Evolutionary conservation across 345 rosid genomes (phyloP), one percentile per base, ranked within the genome.

Genomic region (Gossypium australe): DNA sequence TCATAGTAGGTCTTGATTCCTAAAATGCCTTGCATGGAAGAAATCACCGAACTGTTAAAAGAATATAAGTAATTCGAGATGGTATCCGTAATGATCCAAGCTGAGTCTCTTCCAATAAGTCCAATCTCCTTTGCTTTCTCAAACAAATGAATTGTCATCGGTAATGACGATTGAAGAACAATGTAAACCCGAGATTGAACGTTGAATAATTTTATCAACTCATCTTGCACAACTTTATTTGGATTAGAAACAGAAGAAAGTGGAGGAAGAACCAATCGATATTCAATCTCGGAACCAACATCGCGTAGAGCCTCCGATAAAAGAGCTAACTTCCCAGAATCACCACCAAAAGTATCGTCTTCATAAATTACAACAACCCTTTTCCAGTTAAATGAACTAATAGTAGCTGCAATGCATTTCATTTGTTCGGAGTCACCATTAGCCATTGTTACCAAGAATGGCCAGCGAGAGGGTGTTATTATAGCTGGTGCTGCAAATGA

Each of bases 11-110:
- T 48, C 71, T 78, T 82, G 82, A 89, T 77, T 75, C 87, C 89
- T 18, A 87, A 34, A 43, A 82, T 73, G 12, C 89, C 93, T 80
- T 83, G 75, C 85, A 87, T 84, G 9, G 84, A 78, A 60, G 81
- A 72, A 56, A 84, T 75, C 59, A 83, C 85, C 1, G 89, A 79
- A 18, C 75, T 56, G 66, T 82, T 58, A 68, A 82, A 8, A 2
- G 83, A 80, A 61, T 85, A 87, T 0, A 87, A 47, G 41, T 70
- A 78, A 49, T 69, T 75, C 2, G 86, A 24, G n/a, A 84, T 63
- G 25, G 75, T 53, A 8, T 84, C 79, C 0, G 79, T 64, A 56
- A 84, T 25, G 45, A 89, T 80, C 93, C 93, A 87, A 4, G 76
- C 84, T 3, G 88, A 76, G 70, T 83, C 83, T 53, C 49, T 59